Base-by-base conservation (phyloP, 257 asterid species). In the Ilex aquifolium region DNA sequence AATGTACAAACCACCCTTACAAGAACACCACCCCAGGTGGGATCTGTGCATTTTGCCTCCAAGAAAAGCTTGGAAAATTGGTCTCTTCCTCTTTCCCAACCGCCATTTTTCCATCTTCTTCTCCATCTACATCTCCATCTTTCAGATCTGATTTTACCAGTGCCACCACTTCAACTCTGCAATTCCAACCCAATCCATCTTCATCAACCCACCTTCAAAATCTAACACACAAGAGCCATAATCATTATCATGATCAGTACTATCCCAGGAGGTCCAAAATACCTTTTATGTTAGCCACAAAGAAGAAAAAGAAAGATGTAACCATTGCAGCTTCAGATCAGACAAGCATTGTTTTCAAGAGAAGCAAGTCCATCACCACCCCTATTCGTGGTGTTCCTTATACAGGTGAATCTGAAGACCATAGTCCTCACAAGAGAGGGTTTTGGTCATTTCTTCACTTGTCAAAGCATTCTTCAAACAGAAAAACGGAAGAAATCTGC, bases 31-130 rank as follows among this genome's bases (percentile, higher is more conserved):
- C 79, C 16, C 92, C 96, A 12, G 99, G 99, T 48, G 99, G 99
- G 75, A 84, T 93, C 79, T 93, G 99, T 73, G 97, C 95, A 9
- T 79, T 84, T 39, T 93, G 99, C 66, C 95, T 93, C 44, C 99
- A 93, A 79, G 99, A 93, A 66, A 93, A 93, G 85, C 91, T 93
- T 29, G 97, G 99, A 15, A 93, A 93, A 67, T 90, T 93, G 21
- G 96, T 93, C 21, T 86, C 99, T 42, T 88, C 99, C 39, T 87
- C 99, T 4, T 83, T 85, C n/a, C 82, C 97, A 13, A 72, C 79
- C 0, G 73, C 89, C 5, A 56, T 90, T 72, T 83, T 84, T 75
- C 97, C 97, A 5, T 80, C 97, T 31, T 78, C 88, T 42, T 90
- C 99, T 14, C 78, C 97, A 0, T 85, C 96, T 5, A 76, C 95